Conservation (phyloP, 768 basidiomycete species). For the Tricholoma sp. region DNA sequence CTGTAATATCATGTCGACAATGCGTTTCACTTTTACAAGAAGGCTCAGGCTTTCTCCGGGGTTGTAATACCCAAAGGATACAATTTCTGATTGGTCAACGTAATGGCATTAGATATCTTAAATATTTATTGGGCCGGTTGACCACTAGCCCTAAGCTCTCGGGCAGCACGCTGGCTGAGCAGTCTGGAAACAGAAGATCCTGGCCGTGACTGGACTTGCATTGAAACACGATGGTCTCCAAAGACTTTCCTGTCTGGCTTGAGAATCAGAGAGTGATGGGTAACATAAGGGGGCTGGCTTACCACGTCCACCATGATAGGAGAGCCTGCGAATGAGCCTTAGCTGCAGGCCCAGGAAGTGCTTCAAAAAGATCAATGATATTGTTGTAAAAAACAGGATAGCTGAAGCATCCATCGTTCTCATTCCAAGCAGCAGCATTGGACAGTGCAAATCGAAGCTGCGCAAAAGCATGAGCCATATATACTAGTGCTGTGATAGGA, state of each 20-base stretch:
- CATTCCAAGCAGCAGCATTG: background rate
- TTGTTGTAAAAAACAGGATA: background rate
- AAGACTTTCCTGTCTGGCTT: background rate
- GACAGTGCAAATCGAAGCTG: conserved; percentile 14
- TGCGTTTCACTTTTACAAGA: too few relatives aligned
- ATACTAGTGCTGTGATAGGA: too few relatives aligned
- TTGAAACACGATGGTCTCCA: background rate
- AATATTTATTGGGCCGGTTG: too few relatives aligned
- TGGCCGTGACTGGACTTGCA: background rate
- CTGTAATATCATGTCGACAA: too few relatives aligned
- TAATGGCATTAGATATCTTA: too few relatives aligned
- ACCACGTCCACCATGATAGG: conserved; percentile 2
- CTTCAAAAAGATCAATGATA: background rate
- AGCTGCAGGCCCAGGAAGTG: background rate
- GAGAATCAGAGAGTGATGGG: too few relatives aligned
- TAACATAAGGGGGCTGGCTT: too few relatives aligned
- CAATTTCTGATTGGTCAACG: too few relatives aligned
- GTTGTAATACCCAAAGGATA: too few relatives aligned
- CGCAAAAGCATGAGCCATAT: background rate
- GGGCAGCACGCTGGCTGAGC: background rate
- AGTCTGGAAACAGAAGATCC: background rate
- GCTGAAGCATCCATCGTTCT: background rate
- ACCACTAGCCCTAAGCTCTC: background rate
- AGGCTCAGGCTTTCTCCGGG: too few relatives aligned
- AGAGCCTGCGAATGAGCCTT: background rate